phyloP scores from a whole-genome alignment of 2,329 filamentous ascomycete genomes.

The Aspergillus amoenus region DNA sequence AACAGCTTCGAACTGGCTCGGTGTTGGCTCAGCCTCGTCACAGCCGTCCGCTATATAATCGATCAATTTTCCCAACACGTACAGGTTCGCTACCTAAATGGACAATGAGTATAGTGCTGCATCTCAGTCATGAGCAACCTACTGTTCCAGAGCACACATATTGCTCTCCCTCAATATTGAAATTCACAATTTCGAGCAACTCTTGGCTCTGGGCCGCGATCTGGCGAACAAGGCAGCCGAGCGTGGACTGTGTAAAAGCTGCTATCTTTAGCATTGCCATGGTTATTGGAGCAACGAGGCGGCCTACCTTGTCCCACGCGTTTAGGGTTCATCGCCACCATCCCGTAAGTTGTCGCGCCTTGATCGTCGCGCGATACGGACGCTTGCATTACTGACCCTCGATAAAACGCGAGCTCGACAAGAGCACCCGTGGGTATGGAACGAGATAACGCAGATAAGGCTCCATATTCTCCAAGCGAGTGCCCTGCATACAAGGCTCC shows the following conservation, averaged over 20 bases:
- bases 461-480: conserved; percentile 94
- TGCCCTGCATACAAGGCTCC: conserved; percentile 96
- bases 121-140: conserved; percentile 16
- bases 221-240: conserved; percentile 90
- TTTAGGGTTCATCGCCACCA: conserved; percentile 20
- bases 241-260: conserved; percentile 91
- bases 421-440: conserved; percentile 96
- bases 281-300: neutral
- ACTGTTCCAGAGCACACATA: conserved; percentile 64
- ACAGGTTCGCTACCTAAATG: conserved; percentile 15
- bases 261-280: conserved; percentile 66
- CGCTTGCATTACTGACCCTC: conserved; percentile 96
- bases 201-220: conserved; percentile 86
- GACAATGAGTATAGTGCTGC: neutral
- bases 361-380: conserved; percentile 89
- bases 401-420: conserved; percentile 96
- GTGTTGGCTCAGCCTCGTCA: neutral
- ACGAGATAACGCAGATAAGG: conserved; percentile 86
- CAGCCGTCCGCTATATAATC: conserved; percentile 11
- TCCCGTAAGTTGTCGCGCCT: conserved; percentile 62
- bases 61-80: conserved; percentile 17
- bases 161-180: conserved; percentile 67
- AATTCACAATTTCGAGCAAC: conserved; percentile 97
- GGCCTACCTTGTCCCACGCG: conserved; percentile 18
- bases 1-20: neutral